A percentile compares a stretch with the other conserved stretches of the same genome.
Conservation (phyloP, 1,284 basidiomycete species). For the Trichosporon coremiiforme region DNA sequence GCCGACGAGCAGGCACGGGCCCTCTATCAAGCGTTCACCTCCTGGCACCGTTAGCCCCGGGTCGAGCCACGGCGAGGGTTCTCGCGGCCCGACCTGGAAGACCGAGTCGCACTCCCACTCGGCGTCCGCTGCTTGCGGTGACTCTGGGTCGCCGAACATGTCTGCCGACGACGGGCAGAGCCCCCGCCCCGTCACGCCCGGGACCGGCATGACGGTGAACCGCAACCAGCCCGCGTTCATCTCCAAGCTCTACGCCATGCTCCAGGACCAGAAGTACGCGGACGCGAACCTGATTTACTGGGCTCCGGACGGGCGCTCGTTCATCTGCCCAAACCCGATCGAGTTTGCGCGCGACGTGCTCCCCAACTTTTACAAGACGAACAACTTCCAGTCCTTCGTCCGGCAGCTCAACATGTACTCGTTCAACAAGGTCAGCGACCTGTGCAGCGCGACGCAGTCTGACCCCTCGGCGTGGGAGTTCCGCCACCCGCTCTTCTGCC, state of each 20-base stretch:
- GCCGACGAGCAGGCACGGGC: constrained; percentile 5
- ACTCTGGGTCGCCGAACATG: neutral
- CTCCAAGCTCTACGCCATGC: constrained; percentile 56
- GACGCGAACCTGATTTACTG: constrained; percentile 54
- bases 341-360: constrained; percentile 57
- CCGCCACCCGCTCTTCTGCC: constrained; percentile 55
- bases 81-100: constrained; percentile 10
- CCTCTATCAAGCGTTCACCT: neutral
- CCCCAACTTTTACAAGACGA: constrained; percentile 58
- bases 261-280: constrained; percentile 54
- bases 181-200: constrained; percentile 27
- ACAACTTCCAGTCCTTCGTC: constrained; percentile 59
- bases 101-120: constrained; percentile 2
- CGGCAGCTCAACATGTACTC: constrained; percentile 59
- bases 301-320: constrained; percentile 54
- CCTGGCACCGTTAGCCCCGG: neutral
- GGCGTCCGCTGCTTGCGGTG: neutral
- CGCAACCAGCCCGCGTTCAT: constrained; percentile 57
- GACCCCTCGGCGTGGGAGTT: constrained; percentile 58
- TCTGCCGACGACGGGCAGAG: constrained; percentile 15
- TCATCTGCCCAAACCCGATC: constrained; percentile 56
- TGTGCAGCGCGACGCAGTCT: constrained; percentile 46
- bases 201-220: neutral
- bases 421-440: constrained; percentile 57
- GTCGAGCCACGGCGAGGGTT: constrained; percentile 1